These are phyloP conservation scores for Penicillium olsonii DNA, from an alignment of 2,329 filamentous ascomycete species.

Conservation along the genomic window DNA sequence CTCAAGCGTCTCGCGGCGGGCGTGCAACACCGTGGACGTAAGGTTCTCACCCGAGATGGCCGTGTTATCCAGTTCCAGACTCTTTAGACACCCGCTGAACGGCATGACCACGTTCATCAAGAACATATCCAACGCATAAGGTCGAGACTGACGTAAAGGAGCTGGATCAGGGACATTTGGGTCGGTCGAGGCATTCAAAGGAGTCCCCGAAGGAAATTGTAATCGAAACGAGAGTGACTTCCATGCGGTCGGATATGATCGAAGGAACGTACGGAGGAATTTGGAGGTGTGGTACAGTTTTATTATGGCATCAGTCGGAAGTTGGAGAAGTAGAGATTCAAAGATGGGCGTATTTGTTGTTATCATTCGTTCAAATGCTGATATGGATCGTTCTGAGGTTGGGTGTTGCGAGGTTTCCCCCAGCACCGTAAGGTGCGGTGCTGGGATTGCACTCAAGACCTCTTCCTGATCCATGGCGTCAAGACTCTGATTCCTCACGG, in stretches of 20 bases:
- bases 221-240: constrained; percentile 61
- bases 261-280: constrained; percentile 57
- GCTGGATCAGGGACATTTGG: constrained; percentile 35
- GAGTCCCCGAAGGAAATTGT: constrained; percentile 42
- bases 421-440: constrained; percentile 23
- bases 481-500: constrained; percentile 3
- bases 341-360: constrained; percentile 60
- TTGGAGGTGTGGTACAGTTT: constrained; percentile 60
- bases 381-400: constrained; percentile 36
- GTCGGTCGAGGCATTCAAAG: constrained; percentile 33
- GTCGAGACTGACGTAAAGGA: constrained; percentile 53
- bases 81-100: constrained; percentile 58
- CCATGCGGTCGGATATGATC: constrained; percentile 62
- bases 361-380: constrained; percentile 56
- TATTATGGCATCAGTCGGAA: constrained; percentile 58
- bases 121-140: constrained; percentile 60
- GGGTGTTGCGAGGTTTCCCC: constrained; percentile 28
- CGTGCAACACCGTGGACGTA: constrained; percentile 56
- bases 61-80: constrained; percentile 62
- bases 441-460: constrained; percentile 11
- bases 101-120: constrained; percentile 58
- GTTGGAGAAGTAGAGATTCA: constrained; percentile 59
- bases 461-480: constrained; percentile 12
- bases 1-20: constrained; percentile 56
- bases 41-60: constrained; percentile 60